A percentile compares a stretch with the other conserved stretches of the same genome.
phyloP scores from a whole-genome alignment of 305 asterid species.

The Fraxinus velutina region DNA sequence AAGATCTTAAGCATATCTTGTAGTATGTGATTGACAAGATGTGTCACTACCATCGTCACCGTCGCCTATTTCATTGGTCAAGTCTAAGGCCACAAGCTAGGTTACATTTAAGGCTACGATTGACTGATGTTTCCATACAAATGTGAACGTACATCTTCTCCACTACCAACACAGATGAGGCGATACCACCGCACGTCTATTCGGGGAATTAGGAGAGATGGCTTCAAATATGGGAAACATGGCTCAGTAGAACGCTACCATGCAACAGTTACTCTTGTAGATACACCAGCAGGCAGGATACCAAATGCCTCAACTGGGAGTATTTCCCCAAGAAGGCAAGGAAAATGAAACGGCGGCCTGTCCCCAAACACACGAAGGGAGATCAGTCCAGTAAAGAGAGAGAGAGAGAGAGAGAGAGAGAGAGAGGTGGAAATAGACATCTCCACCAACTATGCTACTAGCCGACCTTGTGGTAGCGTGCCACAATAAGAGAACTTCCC shows the following conservation, averaged over 20 bases:
- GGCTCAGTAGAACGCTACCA: background rate
- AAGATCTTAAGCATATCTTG: too few relatives aligned
- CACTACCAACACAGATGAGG: background rate
- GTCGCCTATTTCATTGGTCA: too few relatives aligned
- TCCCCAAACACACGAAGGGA: background rate
- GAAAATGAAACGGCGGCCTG: background rate
- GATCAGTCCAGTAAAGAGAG: background rate
- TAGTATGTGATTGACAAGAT: too few relatives aligned
- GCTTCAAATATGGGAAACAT: background rate
- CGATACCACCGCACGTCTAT: background rate
- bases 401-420: too few relatives aligned
- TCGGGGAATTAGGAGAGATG: background rate
- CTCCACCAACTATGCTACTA: background rate
- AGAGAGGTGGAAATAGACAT: too few relatives aligned
- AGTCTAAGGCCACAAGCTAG: too few relatives aligned
- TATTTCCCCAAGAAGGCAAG: background rate
- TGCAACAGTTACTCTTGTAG: background rate
- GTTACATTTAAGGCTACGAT: background rate
- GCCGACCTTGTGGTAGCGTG: background rate
- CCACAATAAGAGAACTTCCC: background rate
- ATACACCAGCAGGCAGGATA: background rate
- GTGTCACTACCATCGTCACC: too few relatives aligned
- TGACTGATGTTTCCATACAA: background rate
- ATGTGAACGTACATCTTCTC: too few relatives aligned
- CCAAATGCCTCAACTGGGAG: background rate